Base-by-base conservation (phyloP, 2,329 filamentous ascomycete genomes). In the Seiridium unicorne region DNA sequence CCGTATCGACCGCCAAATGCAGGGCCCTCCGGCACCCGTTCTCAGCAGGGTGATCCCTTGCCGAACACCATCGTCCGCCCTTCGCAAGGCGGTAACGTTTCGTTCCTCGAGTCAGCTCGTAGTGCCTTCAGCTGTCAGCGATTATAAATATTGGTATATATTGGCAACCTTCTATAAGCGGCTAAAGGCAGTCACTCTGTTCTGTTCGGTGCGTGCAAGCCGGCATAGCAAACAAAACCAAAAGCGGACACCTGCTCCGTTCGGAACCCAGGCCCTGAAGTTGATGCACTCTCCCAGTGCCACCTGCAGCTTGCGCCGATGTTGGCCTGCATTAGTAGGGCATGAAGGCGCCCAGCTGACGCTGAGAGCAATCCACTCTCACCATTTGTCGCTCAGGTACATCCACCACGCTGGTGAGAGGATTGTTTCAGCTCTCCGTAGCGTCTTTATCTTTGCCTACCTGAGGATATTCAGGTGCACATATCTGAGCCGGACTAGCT, bases 251-350 rank as follows among this genome's bases (percentile, higher is more conserved):
- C 46, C 46, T 48, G 9, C n/a, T 18, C 26, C 46, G 46, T 18
- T 48, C 46, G 46, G n/a, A n/a, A 48, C n/a, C 46, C 46, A 18
- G 46, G 6, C 46, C n/a, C 46, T 18, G 9, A 18, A 13, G 8
- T 31, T 48, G 46, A 7, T 48, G 46, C 9, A 11, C 7, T 48
- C 46, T 7, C 7, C 9, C 57, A 26, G 44, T 38, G 35, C 48
- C 32, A 51, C 47, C 57, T 54, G 57, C 57, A 44, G 48, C 49
- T 54, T 47, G 46, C 36, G 47, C 57, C 53, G 57, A 54, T 48
- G 57, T 59, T 48, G 57, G 42, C 57, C 57, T 59, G 57, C 57
- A 59, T 59, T 59, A 59, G 44, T 42, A 53, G 35, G 51, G 51
- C 51, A 54, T 34, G 7, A 48, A 48, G n/a, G 46, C 46, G 46